Base-by-base conservation (phyloP, 73 alveolate genomes). In the Urostyla sp. region DNA sequence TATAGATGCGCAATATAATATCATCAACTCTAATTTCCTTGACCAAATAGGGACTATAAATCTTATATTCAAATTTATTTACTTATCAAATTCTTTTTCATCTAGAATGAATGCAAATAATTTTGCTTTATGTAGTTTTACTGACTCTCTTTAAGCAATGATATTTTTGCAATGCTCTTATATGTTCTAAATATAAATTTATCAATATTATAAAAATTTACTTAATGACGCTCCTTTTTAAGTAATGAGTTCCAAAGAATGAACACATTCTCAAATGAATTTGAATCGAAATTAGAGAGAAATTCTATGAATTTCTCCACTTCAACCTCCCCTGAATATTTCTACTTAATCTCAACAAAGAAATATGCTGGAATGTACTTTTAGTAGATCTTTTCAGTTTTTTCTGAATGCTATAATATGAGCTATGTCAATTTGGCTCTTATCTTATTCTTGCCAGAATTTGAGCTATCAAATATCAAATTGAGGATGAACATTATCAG, bases 201-300 rank as follows among this genome's bases (percentile, higher is more conserved):
- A n/a, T n/a, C n/a, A n/a, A n/a, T n/a, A n/a, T n/a, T n/a, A n/a
- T n/a, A n/a, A n/a, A n/a, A n/a, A n/a, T n/a, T 63, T 63, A 57
- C 44, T 40, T 63, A 63, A 63, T 63, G 79, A 63, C 60, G 37
- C 28, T 63, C 79, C 2, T 63, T 38, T 46, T 63, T 63, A 13
- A 63, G 24, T 4, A 8, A 2, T 7, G 26, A 13, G 34, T 69
- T 69, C 83, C 83, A 69, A 21, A 69, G 44, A 3, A 69, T 49
- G 30, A 69, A 69, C 4, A 49, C 83, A 30, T 49, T 69, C 54
- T 69, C 83, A 69, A 48, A 69, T 48, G 44, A 54, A 30, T 49
- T n/a, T 2, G 83, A 67, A 69, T 69, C 83, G 11, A 69, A 48
- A 18, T 69, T 57, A 21, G 44, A 46, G 24, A 69, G 34, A 48